Conservation (phyloP, 1,284 basidiomycete species). For the Tylopilus sp. region DNA sequence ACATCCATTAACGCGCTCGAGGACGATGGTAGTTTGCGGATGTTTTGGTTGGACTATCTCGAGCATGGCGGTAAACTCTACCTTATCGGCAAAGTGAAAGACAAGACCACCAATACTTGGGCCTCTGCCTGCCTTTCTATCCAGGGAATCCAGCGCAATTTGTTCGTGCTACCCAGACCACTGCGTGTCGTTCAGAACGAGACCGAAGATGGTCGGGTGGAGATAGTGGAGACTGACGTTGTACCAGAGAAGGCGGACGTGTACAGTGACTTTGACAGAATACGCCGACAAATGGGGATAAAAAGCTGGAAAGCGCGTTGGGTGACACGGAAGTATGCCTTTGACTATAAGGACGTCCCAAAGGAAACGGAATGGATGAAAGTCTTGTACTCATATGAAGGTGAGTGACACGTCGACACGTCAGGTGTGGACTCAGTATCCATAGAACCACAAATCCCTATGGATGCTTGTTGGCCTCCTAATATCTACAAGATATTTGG, state of each 20-base stretch:
- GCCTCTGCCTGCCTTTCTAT: conserved; percentile 89
- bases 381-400: conserved; percentile 82
- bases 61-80: conserved; percentile 78
- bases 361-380: conserved; percentile 86
- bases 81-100: conserved; percentile 86
- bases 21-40: conserved; percentile 77
- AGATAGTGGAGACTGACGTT: conserved; percentile 70
- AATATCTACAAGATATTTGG: conserved; percentile 90
- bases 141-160: conserved; percentile 83
- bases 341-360: conserved; percentile 84
- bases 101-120: conserved; percentile 63
- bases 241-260: conserved; percentile 70
- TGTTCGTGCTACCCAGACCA: conserved; percentile 88
- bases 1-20: conserved; percentile 59
- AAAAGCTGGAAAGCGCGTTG: conserved; percentile 79
- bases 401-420: conserved; percentile 39
- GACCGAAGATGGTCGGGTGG: conserved; percentile 44
- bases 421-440: neutral
- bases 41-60: conserved; percentile 93
- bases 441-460: conserved; percentile 60
- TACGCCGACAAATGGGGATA: conserved; percentile 73
- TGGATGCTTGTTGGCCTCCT: conserved; percentile 69
- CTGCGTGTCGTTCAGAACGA: conserved; percentile 56
- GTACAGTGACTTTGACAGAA: conserved; percentile 79
- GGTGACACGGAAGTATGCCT: conserved; percentile 90